phyloP scores from a whole-genome alignment of 2,329 filamentous ascomycete species.

The Cladosporium halotolerans region DNA sequence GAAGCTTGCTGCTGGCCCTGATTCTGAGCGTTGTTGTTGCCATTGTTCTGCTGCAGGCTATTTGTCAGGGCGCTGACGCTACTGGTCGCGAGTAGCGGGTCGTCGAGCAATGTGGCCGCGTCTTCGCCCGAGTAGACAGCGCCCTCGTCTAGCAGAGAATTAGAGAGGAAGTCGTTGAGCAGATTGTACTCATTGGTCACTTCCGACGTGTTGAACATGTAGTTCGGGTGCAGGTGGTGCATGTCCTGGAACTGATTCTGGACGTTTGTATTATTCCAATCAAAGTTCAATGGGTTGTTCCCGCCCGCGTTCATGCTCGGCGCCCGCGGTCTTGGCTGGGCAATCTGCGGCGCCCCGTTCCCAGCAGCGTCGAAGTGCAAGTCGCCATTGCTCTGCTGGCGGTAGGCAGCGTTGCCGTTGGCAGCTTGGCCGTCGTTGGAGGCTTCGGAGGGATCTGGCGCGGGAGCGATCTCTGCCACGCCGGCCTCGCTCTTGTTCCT shows the following conservation, averaged over 20 bases:
- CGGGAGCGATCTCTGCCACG: slow-evolving; percentile 31
- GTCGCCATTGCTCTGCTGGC: slow-evolving; percentile 12
- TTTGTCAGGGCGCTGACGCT: slow-evolving; percentile 37
- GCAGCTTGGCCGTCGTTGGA: background rate
- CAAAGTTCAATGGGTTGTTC: slow-evolving; percentile 48
- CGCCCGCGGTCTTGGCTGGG: slow-evolving; percentile 61
- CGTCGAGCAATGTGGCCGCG: slow-evolving; percentile 50
- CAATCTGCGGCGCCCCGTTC: slow-evolving; percentile 49
- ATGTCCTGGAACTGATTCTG: slow-evolving; percentile 89
- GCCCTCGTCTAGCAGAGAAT: slow-evolving; percentile 72
- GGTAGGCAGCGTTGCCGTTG: slow-evolving; percentile 14
- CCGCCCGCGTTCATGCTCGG: slow-evolving; percentile 24
- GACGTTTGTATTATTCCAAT: slow-evolving; percentile 68
- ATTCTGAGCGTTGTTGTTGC: background rate
- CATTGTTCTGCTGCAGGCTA: slow-evolving; percentile 8
- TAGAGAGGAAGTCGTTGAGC: slow-evolving; percentile 92
- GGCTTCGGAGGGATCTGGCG: slow-evolving; percentile 14
- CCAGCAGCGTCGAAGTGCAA: slow-evolving; percentile 11
- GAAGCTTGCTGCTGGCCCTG: slow-evolving; percentile 28
- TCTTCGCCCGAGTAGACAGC: slow-evolving; percentile 37
- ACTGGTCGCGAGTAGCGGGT: slow-evolving; percentile 46
- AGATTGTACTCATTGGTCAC: slow-evolving; percentile 95
- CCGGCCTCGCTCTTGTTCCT: slow-evolving; percentile 58
- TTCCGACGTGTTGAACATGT: slow-evolving; percentile 91
- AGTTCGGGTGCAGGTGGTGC: slow-evolving; percentile 87